These are phyloP conservation scores for Fusarium veterinarium DNA, from an alignment of 2,329 filamentous ascomycete genomes.

Conservation along the genomic window DNA sequence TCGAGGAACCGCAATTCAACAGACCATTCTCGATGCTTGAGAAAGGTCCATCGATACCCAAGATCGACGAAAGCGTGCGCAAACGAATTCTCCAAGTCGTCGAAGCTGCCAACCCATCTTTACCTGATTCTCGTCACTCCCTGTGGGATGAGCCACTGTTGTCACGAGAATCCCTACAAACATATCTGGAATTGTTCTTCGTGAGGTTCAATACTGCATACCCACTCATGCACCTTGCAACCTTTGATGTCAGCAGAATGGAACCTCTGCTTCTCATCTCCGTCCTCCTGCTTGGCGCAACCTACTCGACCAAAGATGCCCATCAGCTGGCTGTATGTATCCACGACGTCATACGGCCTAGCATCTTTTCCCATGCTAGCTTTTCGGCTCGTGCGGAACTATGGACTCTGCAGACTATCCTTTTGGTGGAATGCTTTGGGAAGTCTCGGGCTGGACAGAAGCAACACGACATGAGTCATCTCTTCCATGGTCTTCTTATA, in stretches of 20 bases:
- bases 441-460: constrained; percentile 72
- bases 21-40: constrained; percentile 9
- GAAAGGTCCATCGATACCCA: background rate
- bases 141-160: background rate
- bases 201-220: background rate
- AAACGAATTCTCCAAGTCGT: background rate
- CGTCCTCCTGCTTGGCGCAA: background rate
- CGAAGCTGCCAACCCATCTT: background rate
- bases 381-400: constrained; percentile 70
- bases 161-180: background rate
- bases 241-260: background rate
- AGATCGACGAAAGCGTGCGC: background rate
- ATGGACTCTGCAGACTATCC: constrained; percentile 70
- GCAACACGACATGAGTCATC: constrained; percentile 71
- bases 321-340: constrained; percentile 5
- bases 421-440: constrained; percentile 73
- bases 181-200: background rate
- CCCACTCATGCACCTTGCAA: constrained; percentile 5
- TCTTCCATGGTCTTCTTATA: constrained; percentile 58
- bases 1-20: constrained; percentile 2
- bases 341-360: background rate
- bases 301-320: background rate
- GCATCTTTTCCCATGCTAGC: constrained; percentile 4
- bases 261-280: background rate
- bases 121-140: background rate